Conservation (phyloP, 1,139 yeast genomes). For the Scheffersomyces illinoinensis region DNA sequence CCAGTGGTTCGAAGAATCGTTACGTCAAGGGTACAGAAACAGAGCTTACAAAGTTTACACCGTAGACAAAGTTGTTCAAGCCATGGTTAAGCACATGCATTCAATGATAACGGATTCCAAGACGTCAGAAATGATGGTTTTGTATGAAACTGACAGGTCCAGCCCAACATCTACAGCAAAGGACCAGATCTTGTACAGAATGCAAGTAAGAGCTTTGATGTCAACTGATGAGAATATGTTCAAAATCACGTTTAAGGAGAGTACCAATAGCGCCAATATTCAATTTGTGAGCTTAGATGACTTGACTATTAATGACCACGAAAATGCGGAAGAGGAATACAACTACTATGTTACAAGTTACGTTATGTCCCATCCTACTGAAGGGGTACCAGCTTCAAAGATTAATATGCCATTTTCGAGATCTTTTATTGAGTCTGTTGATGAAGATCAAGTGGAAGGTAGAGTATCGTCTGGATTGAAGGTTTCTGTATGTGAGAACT, state of each 20-base stretch:
- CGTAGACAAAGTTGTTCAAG: slow-evolving; percentile 87
- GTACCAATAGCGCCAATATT: slow-evolving; percentile 57
- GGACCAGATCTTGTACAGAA: slow-evolving; percentile 86
- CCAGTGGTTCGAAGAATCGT: slow-evolving; percentile 92
- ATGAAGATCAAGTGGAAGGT: slow-evolving; percentile 66
- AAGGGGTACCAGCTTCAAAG: slow-evolving; percentile 86
- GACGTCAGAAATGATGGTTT: slow-evolving; percentile 74
- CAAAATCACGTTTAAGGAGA: slow-evolving; percentile 71
- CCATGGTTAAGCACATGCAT: slow-evolving; percentile 88
- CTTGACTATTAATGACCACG: slow-evolving; percentile 76
- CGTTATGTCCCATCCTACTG: slow-evolving; percentile 95
- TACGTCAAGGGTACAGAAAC: slow-evolving; percentile 93
- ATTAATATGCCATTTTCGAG: slow-evolving; percentile 74
- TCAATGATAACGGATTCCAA: slow-evolving; percentile 75
- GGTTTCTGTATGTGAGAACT: slow-evolving; percentile 77
- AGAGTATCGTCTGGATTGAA: slow-evolving; percentile 69
- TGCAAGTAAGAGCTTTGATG: slow-evolving; percentile 82
- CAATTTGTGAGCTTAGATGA: slow-evolving; percentile 89
- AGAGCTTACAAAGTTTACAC: slow-evolving; percentile 92
- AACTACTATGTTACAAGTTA: slow-evolving; percentile 91
- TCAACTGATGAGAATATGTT: slow-evolving; percentile 89
- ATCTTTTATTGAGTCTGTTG: slow-evolving; percentile 56
- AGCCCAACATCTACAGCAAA: slow-evolving; percentile 68
- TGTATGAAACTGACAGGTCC: slow-evolving; percentile 80
- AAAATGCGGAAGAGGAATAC: slow-evolving; percentile 78